These are phyloP conservation scores for Cardamine resedifolia DNA, from an alignment of 345 rosid species.

Conservation along the genomic window DNA sequence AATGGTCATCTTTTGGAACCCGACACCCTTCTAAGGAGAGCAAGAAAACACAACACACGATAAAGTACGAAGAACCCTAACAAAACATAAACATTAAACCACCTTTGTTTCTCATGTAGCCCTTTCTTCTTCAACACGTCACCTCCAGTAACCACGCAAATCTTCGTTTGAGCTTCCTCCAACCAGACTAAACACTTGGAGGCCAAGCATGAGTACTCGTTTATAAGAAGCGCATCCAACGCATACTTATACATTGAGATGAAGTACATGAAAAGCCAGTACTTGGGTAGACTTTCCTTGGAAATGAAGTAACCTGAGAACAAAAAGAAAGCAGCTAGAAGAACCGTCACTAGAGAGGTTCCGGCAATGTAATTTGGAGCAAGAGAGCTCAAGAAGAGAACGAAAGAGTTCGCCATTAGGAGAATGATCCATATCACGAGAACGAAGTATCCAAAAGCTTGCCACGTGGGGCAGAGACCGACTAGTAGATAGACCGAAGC, in stretches of 20 bases:
- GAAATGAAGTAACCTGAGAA: slow-evolving; percentile 95
- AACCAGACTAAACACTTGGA: slow-evolving; percentile 69
- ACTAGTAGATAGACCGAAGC: slow-evolving; percentile 73
- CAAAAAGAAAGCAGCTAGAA: slow-evolving; percentile 76
- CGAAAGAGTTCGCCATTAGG: slow-evolving; percentile 91
- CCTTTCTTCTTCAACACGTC: slow-evolving; percentile 73
- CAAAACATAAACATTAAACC: slow-evolving; percentile 74
- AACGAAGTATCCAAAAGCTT: slow-evolving; percentile 73
- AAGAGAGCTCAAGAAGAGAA: slow-evolving; percentile 79
- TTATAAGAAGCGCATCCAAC: slow-evolving; percentile 78
- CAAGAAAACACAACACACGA: slow-evolving; percentile 73
- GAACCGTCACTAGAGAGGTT: slow-evolving; percentile 68
- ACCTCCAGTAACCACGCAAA: slow-evolving; percentile 67
- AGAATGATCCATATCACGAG: slow-evolving; percentile 74
- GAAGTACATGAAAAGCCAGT: slow-evolving; percentile 93
- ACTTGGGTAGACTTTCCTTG: slow-evolving; percentile 71
- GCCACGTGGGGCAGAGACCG: slow-evolving; percentile 79
- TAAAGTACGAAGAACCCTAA: slow-evolving; percentile 83
- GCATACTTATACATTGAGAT: slow-evolving; percentile 94
- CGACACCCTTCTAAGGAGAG: slow-evolving; percentile 73
- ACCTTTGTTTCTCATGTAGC: slow-evolving; percentile 58
- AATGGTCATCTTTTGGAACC: slow-evolving; percentile 53
- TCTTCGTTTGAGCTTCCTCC: slow-evolving; percentile 54
- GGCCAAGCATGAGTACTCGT: slow-evolving; percentile 85
- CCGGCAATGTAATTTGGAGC: slow-evolving; percentile 94